Evolutionary conservation across 192 early-diverging fungal species (phyloP).

Genomic region (Linnemannia schmuckeri): DNA sequence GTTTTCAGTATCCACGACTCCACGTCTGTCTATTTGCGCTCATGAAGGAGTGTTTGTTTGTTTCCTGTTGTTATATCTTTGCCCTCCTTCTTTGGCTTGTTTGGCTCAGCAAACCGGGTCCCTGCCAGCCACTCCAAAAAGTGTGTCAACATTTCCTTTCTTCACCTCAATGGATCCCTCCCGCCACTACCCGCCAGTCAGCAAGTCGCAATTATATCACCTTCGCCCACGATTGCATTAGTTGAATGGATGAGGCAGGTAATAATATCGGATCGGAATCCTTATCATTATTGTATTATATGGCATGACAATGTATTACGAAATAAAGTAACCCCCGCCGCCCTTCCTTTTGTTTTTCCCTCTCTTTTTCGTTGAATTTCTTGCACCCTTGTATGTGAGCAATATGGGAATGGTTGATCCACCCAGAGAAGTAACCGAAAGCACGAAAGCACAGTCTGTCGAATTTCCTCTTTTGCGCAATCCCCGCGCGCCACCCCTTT

Average conservation of each 20-base stretch:
- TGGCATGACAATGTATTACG: neutral
- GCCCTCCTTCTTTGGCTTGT: neutral
- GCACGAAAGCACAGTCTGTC: neutral
- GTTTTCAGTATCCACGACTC: neutral
- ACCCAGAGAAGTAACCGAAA: constrained; percentile 9
- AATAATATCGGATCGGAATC: neutral
- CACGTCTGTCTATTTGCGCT: neutral
- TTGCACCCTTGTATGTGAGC: neutral
- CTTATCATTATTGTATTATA: neutral
- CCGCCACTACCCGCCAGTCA: neutral
- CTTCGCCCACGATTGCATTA: constrained; percentile 1
- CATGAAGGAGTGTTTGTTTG: neutral
- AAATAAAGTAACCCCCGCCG: neutral
- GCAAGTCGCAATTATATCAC: neutral
- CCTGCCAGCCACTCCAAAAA: too few species aligned
- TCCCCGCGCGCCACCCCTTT: neutral
- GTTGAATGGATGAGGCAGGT: neutral
- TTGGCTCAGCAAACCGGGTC: neutral
- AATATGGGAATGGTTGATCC: neutral
- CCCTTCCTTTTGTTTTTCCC: neutral
- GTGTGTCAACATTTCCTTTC: neutral
- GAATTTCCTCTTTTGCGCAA: neutral
- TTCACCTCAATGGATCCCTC: neutral
- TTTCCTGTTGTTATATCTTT: neutral
- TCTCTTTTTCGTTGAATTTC: neutral